Conservation (phyloP, 495 filamentous ascomycete genomes). For the Margaritispora aquatica region DNA sequence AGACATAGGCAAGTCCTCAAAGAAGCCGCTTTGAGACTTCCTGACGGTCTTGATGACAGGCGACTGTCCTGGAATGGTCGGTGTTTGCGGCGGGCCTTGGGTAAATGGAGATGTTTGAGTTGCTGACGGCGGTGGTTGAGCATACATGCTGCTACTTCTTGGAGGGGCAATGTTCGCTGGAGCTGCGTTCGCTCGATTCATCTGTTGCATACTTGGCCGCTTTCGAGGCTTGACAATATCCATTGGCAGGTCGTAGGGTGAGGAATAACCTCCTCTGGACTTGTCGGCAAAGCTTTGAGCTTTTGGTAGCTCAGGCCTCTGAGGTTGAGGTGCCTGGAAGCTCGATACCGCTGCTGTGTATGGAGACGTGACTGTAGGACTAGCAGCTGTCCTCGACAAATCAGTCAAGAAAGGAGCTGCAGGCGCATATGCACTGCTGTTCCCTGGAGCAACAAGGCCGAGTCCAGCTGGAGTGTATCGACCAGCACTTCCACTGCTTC, state of each 20-base stretch:
- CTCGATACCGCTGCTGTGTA: conserved; percentile 26
- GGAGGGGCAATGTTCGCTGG: conserved; percentile 7
- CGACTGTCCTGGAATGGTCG: conserved; percentile 10
- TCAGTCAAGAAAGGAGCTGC: conserved; percentile 21
- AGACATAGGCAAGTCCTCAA: conserved; percentile 76
- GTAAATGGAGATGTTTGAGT: conserved; percentile 29
- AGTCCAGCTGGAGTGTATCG: conserved; percentile 22
- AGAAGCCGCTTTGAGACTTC: conserved; percentile 54
- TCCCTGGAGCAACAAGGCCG: background rate
- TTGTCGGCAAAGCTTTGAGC: conserved; percentile 82
- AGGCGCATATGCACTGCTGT: conserved; percentile 17
- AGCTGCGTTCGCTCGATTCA: conserved; percentile 6
- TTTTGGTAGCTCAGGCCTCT: conserved; percentile 25
- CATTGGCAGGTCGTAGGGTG: conserved; percentile 91
- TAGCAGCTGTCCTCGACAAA: conserved; percentile 29
- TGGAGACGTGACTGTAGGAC: conserved; percentile 36
- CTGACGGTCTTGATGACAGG: conserved; percentile 23
- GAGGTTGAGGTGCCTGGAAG: conserved; percentile 8
- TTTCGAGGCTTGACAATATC: conserved; percentile 65
- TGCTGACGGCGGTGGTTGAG: conserved; percentile 31
- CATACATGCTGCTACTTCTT: conserved; percentile 56
- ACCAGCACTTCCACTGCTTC: conserved; percentile 9
- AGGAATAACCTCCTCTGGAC: conserved; percentile 83
- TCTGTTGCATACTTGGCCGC: conserved; percentile 33
- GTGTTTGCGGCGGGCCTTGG: conserved; percentile 14